Conservation (phyloP, 148 eudicot genomes). For the Chenopodium suecicum region DNA sequence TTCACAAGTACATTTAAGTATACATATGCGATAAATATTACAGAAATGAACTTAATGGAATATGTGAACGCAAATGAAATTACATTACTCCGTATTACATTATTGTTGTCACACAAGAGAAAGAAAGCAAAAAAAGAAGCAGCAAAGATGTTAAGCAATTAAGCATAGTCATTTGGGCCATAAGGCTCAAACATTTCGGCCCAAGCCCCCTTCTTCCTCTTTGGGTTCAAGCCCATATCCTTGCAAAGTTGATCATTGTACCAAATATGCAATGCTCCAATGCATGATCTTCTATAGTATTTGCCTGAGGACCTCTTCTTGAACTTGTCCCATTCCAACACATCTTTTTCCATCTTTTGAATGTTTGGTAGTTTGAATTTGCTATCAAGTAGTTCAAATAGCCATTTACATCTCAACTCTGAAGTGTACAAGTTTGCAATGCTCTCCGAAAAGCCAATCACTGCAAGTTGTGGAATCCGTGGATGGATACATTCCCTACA, state of each 20-base stretch:
- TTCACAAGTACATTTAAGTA: no score
- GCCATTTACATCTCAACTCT: slow-evolving; percentile 61
- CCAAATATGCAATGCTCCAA: slow-evolving; percentile 55
- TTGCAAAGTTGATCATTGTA: slow-evolving; percentile 71
- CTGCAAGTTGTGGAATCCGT: slow-evolving; percentile 63
- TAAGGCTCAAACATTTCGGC: slow-evolving; percentile 63
- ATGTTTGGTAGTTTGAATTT: slow-evolving; percentile 55
- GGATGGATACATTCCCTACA: slow-evolving; percentile 71
- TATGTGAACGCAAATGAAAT: no score
- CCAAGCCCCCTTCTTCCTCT: slow-evolving; percentile 51
- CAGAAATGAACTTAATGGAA: no score
- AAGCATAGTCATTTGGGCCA: slow-evolving; percentile 54
- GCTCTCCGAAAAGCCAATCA: slow-evolving; percentile 60
- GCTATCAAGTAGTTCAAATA: slow-evolving; percentile 54
- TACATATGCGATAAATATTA: no score
- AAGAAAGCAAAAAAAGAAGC: not conserved
- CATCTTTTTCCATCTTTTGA: slow-evolving; percentile 57
- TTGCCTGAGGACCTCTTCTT: slow-evolving; percentile 37
- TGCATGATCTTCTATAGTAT: slow-evolving; percentile 48
- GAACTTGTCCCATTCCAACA: slow-evolving; percentile 45
- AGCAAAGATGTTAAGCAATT: not conserved
- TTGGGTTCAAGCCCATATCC: slow-evolving; percentile 72
- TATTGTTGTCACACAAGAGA: not conserved
- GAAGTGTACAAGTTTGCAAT: slow-evolving; percentile 50
- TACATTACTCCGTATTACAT: no score